A percentile compares a stretch with the other conserved stretches of the same genome.
phyloP scores from a whole-genome alignment of 1,284 basidiomycete genomes.

The Malassezia slooffiae region DNA sequence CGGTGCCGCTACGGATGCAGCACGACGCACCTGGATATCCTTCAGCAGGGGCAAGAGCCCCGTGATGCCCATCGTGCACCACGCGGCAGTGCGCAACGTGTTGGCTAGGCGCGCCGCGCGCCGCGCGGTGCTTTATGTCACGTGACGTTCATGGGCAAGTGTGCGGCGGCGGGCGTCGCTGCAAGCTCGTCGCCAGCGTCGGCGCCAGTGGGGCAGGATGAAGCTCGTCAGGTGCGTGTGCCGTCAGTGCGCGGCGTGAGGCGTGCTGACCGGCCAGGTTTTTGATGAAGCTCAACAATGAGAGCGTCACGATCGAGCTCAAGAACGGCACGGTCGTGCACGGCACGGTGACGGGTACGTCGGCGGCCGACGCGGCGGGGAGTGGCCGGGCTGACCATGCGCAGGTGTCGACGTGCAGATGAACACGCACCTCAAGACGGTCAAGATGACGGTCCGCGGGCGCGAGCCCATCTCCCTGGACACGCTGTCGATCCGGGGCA shows the following conservation, averaged over 20 bases:
- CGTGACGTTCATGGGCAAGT: constrained; percentile 2
- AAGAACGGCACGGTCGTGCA: constrained; percentile 94
- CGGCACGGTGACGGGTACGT: constrained; percentile 86
- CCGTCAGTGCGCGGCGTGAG: too few relatives aligned
- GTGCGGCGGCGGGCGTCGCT: neutral
- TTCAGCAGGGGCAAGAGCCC: constrained; percentile 88
- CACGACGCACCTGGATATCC: constrained; percentile 55
- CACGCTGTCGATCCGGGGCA: constrained; percentile 45
- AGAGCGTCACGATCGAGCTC: constrained; percentile 94
- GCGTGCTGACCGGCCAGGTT: constrained; percentile 55
- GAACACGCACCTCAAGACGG: constrained; percentile 93
- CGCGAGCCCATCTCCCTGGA: constrained; percentile 61
- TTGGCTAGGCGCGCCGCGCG: neutral
- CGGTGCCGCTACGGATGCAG: too few relatives aligned
- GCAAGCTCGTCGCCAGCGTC: neutral
- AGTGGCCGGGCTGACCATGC: neutral
- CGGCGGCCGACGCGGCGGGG: constrained; percentile 3
- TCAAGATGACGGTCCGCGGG: constrained; percentile 85
- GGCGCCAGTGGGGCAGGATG: constrained; percentile 21
- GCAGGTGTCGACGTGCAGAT: constrained; percentile 52
- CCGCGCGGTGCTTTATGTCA: neutral
- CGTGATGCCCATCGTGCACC: constrained; percentile 59
- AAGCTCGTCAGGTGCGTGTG: constrained; percentile 41
- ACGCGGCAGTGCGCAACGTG: neutral
- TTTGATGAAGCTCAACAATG: constrained; percentile 99